Evolutionary conservation across 495 filamentous ascomycete genomes (phyloP), one percentile per base, ranked within the genome.

Genomic region (Cercophora sp.): DNA sequence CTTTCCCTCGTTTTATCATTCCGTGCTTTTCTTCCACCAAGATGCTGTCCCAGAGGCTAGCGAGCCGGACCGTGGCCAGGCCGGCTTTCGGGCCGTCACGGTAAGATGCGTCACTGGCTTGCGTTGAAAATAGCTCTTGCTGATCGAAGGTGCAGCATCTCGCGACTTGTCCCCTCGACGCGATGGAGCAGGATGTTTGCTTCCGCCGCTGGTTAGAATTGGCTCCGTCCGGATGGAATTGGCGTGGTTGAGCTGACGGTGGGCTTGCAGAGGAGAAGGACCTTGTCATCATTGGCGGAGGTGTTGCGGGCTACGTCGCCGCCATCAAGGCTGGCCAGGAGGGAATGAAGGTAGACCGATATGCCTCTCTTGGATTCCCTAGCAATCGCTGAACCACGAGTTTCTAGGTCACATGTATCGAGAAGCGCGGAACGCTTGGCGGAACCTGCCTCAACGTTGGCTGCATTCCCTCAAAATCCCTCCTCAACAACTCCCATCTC

Each of bases 321-420:
- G 93, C 93, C 56, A 98, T 98, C 81, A 97, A 96, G 78, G 93
- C 94, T 61, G 93, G 91, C 44, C 93, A 98, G 70, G 90, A 93
- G 70, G 94, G 93, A 63, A 76, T 98, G 68, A 98, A 97, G 85
- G 92, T 94, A 71, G 57, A 76, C 51, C 8, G 34, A 23, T 23
- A 41, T 29, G 15, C 10, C 6, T 43, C 31, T 23, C 5, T 22
- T 31, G 15, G 24, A 24, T 25, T 34, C n/a, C n/a, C n/a, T n/a
- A n/a, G n/a, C n/a, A n/a, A n/a, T n/a, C n/a, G n/a, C n/a, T n/a
- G n/a, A n/a, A n/a, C n/a, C n/a, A n/a, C n/a, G n/a, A n/a, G n/a
- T n/a, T n/a, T n/a, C n/a, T 64, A 96, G 92, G 91, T 95, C 54
- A 85, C 87, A 41, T 98, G 93, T 76, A 93, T 98, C 78, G 93